Evolutionary conservation across 1,284 basidiomycete species (phyloP).

Genomic region (Marasmius fiardii): DNA sequence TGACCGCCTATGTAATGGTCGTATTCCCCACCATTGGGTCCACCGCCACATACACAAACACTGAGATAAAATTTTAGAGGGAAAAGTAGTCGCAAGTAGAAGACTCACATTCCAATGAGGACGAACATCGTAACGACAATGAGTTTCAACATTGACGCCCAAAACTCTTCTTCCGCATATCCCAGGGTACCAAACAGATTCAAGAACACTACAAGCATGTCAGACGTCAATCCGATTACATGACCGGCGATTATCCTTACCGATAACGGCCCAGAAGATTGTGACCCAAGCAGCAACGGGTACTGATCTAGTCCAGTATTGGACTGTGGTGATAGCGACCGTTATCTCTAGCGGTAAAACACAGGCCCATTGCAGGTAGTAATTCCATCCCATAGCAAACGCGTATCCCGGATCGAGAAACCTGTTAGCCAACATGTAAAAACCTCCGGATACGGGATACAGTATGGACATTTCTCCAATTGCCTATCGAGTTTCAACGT

Average conservation of each 20-base stretch:
- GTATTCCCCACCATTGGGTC: constrained; percentile 34
- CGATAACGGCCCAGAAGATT: constrained; percentile 42
- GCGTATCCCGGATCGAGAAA: constrained; percentile 50
- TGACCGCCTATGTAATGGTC: constrained; percentile 40
- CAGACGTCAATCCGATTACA: constrained; percentile 3
- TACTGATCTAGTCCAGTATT: constrained; percentile 36
- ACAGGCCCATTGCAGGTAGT: constrained; percentile 42
- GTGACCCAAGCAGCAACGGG: constrained; percentile 45
- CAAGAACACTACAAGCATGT: constrained; percentile 27
- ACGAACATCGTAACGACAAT: constrained; percentile 51
- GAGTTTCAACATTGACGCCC: constrained; percentile 55
- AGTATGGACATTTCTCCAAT: constrained; percentile 52
- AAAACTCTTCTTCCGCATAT: constrained; percentile 55
- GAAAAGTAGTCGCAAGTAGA: constrained; percentile 21
- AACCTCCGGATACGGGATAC: constrained; percentile 51
- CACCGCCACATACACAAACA: constrained; percentile 42
- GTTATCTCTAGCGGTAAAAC: constrained; percentile 41
- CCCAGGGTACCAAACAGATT: constrained; percentile 40
- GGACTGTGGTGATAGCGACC: constrained; percentile 40
- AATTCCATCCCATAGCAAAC: constrained; percentile 53
- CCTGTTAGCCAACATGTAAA: constrained; percentile 42
- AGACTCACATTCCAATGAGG: constrained; percentile 43
- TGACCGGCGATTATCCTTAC: constrained; percentile 20
- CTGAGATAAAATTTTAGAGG: neutral
- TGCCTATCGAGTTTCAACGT: constrained; percentile 20